Conservation (phyloP, 1,139 yeast species). For the Geotrichum europaeum region DNA sequence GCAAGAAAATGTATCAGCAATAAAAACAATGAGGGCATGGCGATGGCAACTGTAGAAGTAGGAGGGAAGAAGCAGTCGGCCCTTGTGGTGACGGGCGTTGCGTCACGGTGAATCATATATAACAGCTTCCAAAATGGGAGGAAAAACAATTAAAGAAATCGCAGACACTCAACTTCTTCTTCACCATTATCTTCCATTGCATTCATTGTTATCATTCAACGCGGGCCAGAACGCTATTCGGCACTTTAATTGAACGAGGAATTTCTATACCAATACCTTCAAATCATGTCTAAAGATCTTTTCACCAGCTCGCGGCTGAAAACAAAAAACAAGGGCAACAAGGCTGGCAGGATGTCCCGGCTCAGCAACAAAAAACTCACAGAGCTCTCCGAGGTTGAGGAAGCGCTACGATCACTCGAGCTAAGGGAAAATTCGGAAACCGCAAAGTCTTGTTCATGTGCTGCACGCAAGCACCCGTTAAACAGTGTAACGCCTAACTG, state of each 20-base stretch:
- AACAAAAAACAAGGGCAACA: background rate
- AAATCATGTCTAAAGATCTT: conserved; percentile 3
- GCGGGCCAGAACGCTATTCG: background rate
- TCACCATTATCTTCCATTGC: background rate
- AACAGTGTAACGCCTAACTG: conserved; percentile 92
- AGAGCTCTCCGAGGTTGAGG: conserved; percentile 13
- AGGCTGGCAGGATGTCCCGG: background rate
- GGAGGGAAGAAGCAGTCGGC: background rate
- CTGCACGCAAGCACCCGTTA: conserved; percentile 69
- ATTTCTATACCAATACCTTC: background rate
- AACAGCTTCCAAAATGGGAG: background rate
- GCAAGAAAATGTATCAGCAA: background rate
- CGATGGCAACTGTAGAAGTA: background rate
- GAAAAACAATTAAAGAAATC: background rate
- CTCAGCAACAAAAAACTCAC: conserved; percentile 8
- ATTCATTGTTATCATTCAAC: background rate
- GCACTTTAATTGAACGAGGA: background rate
- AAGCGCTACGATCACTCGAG: conserved; percentile 7
- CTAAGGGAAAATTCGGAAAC: conserved; percentile 28
- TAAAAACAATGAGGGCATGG: background rate
- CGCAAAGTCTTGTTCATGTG: conserved; percentile 55
- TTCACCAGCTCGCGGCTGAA: conserved; percentile 10
- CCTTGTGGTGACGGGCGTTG: background rate
- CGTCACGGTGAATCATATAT: conserved; percentile 9
- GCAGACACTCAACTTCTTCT: background rate